Conservation (phyloP, 352 stramenopile species). For the Globisporangium nodosum region DNA sequence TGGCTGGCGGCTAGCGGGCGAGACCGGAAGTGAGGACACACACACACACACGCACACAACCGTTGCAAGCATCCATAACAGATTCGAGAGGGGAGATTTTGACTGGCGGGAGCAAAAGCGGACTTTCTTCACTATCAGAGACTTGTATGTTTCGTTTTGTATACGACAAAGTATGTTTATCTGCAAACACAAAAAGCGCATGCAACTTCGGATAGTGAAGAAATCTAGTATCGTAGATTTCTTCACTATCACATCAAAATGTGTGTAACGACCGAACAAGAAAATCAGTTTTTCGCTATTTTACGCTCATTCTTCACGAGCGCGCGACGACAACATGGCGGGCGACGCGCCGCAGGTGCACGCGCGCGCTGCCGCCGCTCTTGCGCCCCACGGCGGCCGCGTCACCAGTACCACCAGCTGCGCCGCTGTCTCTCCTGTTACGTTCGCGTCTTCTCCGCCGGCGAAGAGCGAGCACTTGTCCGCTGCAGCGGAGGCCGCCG, state of each 20-base stretch:
- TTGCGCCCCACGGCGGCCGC: not conserved
- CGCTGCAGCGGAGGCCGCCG: slow-evolving; percentile 36
- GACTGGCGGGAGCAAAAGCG: not conserved
- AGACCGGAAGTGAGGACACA: not conserved
- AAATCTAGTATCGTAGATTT: too few relatives aligned
- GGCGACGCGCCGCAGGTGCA: not conserved
- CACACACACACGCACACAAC: too few relatives aligned
- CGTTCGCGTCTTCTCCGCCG: not conserved
- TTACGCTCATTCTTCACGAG: not conserved
- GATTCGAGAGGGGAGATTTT: not conserved
- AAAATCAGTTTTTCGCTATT: not conserved
- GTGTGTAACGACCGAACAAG: too few relatives aligned
- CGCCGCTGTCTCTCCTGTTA: not conserved
- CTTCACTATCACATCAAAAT: too few relatives aligned
- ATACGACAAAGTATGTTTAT: too few relatives aligned
- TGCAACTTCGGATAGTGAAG: too few relatives aligned
- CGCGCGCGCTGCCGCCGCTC: too few relatives aligned
- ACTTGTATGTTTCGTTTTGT: not conserved
- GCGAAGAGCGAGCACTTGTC: slow-evolving; percentile 31
- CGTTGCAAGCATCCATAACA: not conserved
- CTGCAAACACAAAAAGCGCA: too few relatives aligned
- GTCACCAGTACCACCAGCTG: not conserved
- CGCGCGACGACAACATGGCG: not conserved
- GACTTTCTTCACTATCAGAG: not conserved
- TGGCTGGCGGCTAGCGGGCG: slow-evolving; percentile 1